Evolutionary conservation across 2,329 filamentous ascomycete genomes (phyloP).

Genomic region (Ceratocystiopsis sp.): DNA sequence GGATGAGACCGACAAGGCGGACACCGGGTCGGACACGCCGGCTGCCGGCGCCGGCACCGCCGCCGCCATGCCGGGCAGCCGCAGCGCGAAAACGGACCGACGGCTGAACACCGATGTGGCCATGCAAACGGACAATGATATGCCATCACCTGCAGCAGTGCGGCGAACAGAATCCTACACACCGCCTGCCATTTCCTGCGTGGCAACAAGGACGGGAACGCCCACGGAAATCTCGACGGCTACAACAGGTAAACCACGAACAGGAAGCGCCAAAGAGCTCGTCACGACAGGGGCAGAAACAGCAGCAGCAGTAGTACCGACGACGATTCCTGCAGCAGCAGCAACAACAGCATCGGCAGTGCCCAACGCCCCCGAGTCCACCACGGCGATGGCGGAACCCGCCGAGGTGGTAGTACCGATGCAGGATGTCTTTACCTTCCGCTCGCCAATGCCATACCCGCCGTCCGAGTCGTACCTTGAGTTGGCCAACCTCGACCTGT

Average conservation of each 20-base stretch:
- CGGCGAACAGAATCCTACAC: constrained; percentile 16
- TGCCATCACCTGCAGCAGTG: background rate
- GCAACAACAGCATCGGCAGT: constrained; percentile 2
- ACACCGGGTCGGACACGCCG: constrained; percentile 34
- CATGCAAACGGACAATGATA: background rate
- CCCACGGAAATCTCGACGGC: constrained; percentile 5
- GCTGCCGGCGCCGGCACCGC: constrained; percentile 17
- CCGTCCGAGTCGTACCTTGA: constrained; percentile 42
- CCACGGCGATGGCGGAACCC: constrained; percentile 4
- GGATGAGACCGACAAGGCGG: constrained; percentile 49
- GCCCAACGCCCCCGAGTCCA: background rate
- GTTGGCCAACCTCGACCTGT: constrained; percentile 42
- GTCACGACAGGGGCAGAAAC: background rate
- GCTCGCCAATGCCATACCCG: constrained; percentile 38
- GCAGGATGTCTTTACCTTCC: constrained; percentile 52
- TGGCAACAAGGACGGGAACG: constrained; percentile 15
- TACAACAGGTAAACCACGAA: no score
- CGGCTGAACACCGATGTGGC: background rate
- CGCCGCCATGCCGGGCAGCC: background rate
- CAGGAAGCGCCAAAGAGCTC: background rate
- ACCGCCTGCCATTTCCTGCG: constrained; percentile 16
- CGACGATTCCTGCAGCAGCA: no score
- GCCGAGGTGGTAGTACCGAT: constrained; percentile 31
- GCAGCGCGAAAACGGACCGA: background rate
- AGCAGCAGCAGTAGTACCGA: background rate